A percentile compares a stretch with the other conserved stretches of the same genome.
These are phyloP conservation scores for Lipomyces spencermartinsiae DNA, from an alignment of 805 yeast genomes.

Conservation along the genomic window DNA sequence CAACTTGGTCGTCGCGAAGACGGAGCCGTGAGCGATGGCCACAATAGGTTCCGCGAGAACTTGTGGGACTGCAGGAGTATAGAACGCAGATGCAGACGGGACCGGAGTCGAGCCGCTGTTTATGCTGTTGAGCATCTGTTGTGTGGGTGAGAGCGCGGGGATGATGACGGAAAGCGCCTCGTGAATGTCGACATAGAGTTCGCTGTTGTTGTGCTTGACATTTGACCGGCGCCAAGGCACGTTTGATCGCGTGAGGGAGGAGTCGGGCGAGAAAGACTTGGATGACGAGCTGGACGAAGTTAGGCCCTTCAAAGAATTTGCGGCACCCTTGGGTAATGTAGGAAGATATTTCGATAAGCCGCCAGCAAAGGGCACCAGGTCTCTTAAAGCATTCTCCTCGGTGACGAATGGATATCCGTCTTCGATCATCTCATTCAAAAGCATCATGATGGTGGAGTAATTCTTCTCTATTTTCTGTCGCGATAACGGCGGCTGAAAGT, in stretches of 20 bases:
- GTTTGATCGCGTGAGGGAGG: constrained; percentile 41
- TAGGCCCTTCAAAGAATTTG: constrained; percentile 36
- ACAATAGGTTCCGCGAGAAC: constrained; percentile 41
- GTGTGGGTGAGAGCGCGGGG: constrained; percentile 35
- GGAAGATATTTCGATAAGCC: constrained; percentile 60
- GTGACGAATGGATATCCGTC: constrained; percentile 75
- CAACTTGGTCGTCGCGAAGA: constrained; percentile 70
- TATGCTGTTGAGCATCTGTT: constrained; percentile 22
- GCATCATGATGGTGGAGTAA: constrained; percentile 69
- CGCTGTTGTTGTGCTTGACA: constrained; percentile 79
- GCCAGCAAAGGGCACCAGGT: constrained; percentile 69
- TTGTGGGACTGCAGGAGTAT: constrained; percentile 35
- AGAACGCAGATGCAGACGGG: constrained; percentile 41
- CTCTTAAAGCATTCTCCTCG: constrained; percentile 72
- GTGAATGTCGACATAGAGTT: constrained; percentile 79
- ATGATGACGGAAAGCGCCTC: constrained; percentile 54
- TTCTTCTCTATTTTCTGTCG: constrained; percentile 60
- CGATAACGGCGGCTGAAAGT: constrained; percentile 57
- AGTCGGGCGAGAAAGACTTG: constrained; percentile 13
- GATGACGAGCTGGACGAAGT: constrained; percentile 27
- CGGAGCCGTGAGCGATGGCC: constrained; percentile 61
- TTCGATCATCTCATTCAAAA: constrained; percentile 80
- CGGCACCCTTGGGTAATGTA: constrained; percentile 44
- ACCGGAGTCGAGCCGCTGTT: constrained; percentile 12
- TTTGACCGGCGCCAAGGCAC: constrained; percentile 81